Evolutionary conservation across 2,329 filamentous ascomycete species (phyloP).

Genomic region (Tolypocladium tundrense): DNA sequence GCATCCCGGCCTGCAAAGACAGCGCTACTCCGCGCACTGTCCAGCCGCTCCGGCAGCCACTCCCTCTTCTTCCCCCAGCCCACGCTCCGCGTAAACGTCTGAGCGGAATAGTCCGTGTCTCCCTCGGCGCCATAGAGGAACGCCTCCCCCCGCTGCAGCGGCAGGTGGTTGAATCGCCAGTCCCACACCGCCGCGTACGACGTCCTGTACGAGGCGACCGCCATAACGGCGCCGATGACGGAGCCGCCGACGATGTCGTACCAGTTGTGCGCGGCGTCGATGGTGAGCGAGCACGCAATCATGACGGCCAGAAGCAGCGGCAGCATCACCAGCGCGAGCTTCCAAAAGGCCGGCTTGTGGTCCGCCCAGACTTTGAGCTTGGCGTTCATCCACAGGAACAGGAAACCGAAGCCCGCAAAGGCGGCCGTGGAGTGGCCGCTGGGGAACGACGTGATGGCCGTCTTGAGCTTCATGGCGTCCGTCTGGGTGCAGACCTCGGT

Average conservation of each 20-base stretch:
- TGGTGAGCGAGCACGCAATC: conserved; percentile 50
- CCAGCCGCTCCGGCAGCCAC: conserved; percentile 1
- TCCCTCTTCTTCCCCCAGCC: conserved; percentile 15
- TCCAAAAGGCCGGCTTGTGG: conserved; percentile 58
- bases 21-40: background rate
- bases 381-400: conserved; percentile 60
- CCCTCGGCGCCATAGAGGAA: conserved; percentile 7
- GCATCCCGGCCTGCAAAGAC: background rate
- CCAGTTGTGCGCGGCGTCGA: conserved; percentile 59
- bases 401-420: conserved; percentile 52
- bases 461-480: conserved; percentile 43
- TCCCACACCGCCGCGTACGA: conserved; percentile 61
- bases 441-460: conserved; percentile 55
- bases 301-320: conserved; percentile 51
- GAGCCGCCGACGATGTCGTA: conserved; percentile 58
- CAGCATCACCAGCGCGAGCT: conserved; percentile 44
- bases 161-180: conserved; percentile 58
- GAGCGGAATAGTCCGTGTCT: conserved; percentile 8
- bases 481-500: conserved; percentile 49
- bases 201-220: conserved; percentile 54
- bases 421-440: conserved; percentile 58
- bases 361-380: conserved; percentile 62
- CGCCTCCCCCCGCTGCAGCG: conserved; percentile 31
- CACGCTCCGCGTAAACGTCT: conserved; percentile 13
- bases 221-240: conserved; percentile 51